Conservation (phyloP, 345 rosid species). For the Pelargonium nanum region DNA sequence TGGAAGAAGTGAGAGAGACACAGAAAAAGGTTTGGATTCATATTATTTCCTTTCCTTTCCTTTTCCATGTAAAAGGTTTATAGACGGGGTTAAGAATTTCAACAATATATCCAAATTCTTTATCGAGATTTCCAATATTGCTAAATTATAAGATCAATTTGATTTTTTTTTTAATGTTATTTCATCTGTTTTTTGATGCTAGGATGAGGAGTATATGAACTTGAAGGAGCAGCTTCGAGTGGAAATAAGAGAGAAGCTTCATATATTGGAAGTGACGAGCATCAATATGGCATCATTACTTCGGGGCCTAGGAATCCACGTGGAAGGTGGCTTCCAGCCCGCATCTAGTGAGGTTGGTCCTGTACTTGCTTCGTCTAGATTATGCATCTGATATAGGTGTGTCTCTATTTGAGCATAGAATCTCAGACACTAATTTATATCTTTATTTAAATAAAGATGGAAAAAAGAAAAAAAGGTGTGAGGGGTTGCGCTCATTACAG, state of each 20-base stretch:
- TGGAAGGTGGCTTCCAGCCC: conserved; percentile 46
- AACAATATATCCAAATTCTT: too few species aligned
- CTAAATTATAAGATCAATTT: not conserved
- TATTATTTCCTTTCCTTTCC: not conserved
- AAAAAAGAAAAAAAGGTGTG: too few species aligned
- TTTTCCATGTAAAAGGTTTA: not conserved
- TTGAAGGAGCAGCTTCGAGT: conserved; percentile 55
- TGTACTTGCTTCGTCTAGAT: not conserved
- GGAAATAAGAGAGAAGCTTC: conserved; percentile 53
- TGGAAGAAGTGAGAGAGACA: conserved; percentile 79
- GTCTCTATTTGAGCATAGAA: not conserved
- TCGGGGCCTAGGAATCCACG: conserved; percentile 58
- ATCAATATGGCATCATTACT: conserved; percentile 65
- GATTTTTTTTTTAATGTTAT: not conserved
- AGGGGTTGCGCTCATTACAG: too few species aligned
- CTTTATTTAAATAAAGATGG: too few species aligned
- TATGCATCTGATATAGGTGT: not conserved
- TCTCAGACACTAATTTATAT: not conserved
- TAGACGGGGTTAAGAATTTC: too few species aligned
- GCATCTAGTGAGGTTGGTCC: conserved; percentile 46
- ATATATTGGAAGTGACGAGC: conserved; percentile 45
- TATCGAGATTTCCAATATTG: too few species aligned
- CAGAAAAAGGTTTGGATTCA: conserved; percentile 57
- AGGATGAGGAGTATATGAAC: conserved; percentile 75
- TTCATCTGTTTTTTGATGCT: conserved; percentile 6